Evolutionary conservation across 2,329 filamentous ascomycete genomes (phyloP).

Genomic region (Thielaviopsis populi): DNA sequence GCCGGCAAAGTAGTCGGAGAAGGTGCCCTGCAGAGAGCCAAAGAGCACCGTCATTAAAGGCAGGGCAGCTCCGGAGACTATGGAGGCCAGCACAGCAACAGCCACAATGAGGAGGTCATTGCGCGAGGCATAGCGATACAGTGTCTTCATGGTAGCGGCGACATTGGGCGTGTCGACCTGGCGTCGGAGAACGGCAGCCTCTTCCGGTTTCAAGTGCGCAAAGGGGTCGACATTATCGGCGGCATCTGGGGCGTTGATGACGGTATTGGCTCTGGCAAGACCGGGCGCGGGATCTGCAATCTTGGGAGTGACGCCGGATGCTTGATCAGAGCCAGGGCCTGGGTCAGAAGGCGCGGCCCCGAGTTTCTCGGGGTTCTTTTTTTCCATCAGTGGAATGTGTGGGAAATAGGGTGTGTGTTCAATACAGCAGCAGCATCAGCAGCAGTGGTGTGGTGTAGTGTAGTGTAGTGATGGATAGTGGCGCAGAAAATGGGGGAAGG

Average conservation of each 20-base stretch:
- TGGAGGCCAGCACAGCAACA: conserved; percentile 47
- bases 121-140: conserved; percentile 56
- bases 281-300: neutral
- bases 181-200: conserved; percentile 50
- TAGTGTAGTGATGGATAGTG: neutral
- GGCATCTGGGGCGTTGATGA: neutral
- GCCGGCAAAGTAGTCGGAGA: conserved; percentile 46
- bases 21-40: conserved; percentile 57
- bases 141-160: conserved; percentile 46
- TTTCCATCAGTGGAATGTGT: neutral
- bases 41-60: conserved; percentile 75
- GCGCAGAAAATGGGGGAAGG: neutral
- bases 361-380: neutral
- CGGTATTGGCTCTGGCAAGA: neutral
- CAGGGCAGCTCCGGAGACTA: conserved; percentile 57
- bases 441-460: neutral
- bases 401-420: neutral
- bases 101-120: conserved; percentile 49
- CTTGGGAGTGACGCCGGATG: neutral
- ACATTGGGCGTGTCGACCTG: conserved; percentile 52
- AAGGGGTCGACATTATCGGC: conserved; percentile 33
- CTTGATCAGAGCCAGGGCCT: neutral
- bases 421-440: no score
- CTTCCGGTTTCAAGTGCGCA: conserved; percentile 46
- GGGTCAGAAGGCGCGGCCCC: neutral